phyloP scores from a whole-genome alignment of 2,329 filamentous ascomycete genomes.

The Aureobasidium sp. region DNA sequence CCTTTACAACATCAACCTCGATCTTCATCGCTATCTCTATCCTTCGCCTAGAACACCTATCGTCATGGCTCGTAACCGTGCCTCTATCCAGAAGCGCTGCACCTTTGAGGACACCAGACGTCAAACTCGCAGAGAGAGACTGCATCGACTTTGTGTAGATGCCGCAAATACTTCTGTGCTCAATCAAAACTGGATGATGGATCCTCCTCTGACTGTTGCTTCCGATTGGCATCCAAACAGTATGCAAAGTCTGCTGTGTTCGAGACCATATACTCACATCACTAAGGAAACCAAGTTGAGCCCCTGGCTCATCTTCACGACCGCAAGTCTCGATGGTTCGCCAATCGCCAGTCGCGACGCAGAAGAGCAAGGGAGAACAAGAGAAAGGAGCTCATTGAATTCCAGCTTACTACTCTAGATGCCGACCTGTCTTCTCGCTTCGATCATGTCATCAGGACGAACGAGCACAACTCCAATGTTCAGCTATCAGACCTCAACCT shows the following conservation, averaged over 20 bases:
- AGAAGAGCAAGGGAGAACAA: slow-evolving; percentile 2
- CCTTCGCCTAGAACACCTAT: neutral
- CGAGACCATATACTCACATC: neutral
- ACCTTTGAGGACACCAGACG: neutral
- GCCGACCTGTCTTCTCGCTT: neutral
- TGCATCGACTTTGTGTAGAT: neutral
- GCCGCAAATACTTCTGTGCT: neutral
- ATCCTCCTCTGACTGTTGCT: neutral
- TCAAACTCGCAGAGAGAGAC: neutral
- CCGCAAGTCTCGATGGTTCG: neutral
- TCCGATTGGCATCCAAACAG: neutral
- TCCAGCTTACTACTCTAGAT: neutral
- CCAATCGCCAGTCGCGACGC: neutral
- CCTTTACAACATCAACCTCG: neutral
- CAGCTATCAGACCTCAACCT: neutral
- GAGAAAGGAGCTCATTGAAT: neutral
- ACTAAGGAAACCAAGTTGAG: slow-evolving; percentile 6
- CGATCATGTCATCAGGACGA: neutral
- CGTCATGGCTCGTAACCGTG: neutral
- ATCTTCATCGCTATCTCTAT: neutral
- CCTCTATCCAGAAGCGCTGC: neutral
- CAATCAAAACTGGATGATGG: neutral
- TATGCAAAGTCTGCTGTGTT: neutral
- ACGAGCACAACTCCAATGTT: neutral
- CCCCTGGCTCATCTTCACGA: neutral